Evolutionary conservation across 495 filamentous ascomycete species (phyloP), one percentile per base, ranked within the genome.

Genomic region (Xylaria telfairii): DNA sequence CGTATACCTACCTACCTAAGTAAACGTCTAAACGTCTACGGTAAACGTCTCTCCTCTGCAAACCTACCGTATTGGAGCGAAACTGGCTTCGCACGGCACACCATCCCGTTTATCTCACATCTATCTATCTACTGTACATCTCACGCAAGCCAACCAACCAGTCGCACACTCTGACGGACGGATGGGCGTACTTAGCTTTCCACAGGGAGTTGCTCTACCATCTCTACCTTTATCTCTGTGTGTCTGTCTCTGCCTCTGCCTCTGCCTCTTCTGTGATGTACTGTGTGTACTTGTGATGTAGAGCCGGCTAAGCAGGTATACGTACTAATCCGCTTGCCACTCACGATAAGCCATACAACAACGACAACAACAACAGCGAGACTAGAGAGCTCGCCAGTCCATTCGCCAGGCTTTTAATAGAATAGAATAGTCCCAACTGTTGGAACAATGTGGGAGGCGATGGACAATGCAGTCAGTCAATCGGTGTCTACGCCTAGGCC

Each of bases 21-120:
- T n/a, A n/a, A n/a, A n/a, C n/a, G n/a, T n/a, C n/a, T n/a, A n/a
- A n/a, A n/a, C n/a, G n/a, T n/a, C n/a, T n/a, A n/a, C n/a, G n/a
- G n/a, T n/a, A 28, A 46, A 41, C 49, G 49, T 21, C 34, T 57
- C 24, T 13, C 47, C 3, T 54, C 57, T 53, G 39, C 46, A 26
- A 41, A 49, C 57, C 67, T 46, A 69, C 67, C 67, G 67, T 69
- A 53, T 69, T 69, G 57, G 21, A 9, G 42, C 30, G 32, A 53
- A 63, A 61, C 34, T 41, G 67, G 67, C 28, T 41, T 63, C 41
- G 3, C 46, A 42, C 67, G 28, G 54, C n/a, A 32, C 32, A 21
- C 30, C 42, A 41, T 68, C n/a, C 59, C 67, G 67, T 57, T 69
- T 66, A 26, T 44, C 28, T 64, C 42, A 7, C 64, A n/a, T n/a